A percentile compares a stretch with the other conserved stretches of the same genome.
These are phyloP conservation scores for Malassezia equina DNA, from an alignment of 1,284 basidiomycete species.

Conservation along the genomic window DNA sequence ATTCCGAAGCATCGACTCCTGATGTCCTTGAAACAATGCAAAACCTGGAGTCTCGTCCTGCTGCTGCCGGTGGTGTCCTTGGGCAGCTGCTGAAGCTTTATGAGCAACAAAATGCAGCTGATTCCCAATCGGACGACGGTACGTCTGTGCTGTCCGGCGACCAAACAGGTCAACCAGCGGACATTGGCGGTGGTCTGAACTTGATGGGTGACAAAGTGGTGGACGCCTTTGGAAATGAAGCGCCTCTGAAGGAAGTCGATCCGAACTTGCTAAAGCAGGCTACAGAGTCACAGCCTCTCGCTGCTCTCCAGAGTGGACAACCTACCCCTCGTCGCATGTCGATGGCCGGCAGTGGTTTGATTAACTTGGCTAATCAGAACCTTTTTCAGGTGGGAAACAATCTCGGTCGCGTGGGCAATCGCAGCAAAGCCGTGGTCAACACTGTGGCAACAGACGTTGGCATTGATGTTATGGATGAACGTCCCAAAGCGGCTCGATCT, in stretches of 20 bases:
- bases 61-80: constrained; percentile 33
- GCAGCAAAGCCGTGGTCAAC: constrained; percentile 21
- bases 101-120: constrained; percentile 18
- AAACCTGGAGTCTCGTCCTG: constrained; percentile 38
- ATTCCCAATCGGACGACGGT: not conserved
- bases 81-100: constrained; percentile 45
- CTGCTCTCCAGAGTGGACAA: not conserved
- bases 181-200: constrained; percentile 4
- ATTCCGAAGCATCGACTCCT: constrained; percentile 36
- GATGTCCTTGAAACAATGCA: constrained; percentile 35
- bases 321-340: not conserved
- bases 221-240: constrained; percentile 11
- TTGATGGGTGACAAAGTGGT: not conserved
- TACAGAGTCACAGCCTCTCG: not conserved
- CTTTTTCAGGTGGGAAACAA: not conserved
- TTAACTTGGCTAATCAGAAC: constrained; percentile 6
- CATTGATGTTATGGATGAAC: constrained; percentile 40
- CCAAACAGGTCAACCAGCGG: not conserved
- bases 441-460: constrained; percentile 39
- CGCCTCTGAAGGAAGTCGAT: not conserved
- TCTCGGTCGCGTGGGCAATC: not conserved
- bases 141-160: not conserved
- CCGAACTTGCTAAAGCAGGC: not conserved
- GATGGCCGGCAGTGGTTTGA: not conserved
- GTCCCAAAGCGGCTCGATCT: constrained; percentile 55